A percentile compares a stretch with the other conserved stretches of the same genome.
Evolutionary conservation across 371 early-diverging fungal genomes (phyloP).

Genomic region (Actinomortierella wolfii): DNA sequence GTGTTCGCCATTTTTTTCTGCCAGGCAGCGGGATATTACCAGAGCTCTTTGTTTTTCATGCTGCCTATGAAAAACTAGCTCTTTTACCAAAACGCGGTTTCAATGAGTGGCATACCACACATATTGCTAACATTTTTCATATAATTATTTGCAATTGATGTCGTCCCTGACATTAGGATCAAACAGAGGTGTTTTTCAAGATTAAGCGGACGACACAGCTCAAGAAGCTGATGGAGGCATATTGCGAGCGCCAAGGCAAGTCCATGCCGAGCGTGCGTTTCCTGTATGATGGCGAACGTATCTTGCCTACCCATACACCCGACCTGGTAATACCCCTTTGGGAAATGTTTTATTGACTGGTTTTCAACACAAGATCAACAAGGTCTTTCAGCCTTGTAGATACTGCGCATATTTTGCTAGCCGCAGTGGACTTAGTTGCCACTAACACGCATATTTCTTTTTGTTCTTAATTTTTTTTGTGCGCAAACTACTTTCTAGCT

Average conservation of each 20-base stretch:
- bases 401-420: too few species aligned
- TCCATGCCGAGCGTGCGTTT: conserved; percentile 79
- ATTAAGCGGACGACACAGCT: conserved; percentile 90
- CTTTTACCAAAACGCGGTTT: too few species aligned
- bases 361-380: not conserved
- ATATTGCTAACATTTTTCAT: conserved; percentile 17
- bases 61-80: too few species aligned
- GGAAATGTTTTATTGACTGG: too few species aligned
- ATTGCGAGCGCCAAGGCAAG: conserved; percentile 84
- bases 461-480: conserved; percentile 8
- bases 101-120: too few species aligned
- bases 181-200: conserved; percentile 88
- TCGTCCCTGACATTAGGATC: conserved; percentile 55
- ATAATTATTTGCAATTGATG: not conserved
- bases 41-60: too few species aligned
- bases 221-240: conserved; percentile 92
- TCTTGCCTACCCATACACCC: conserved; percentile 80
- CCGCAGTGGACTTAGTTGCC: not conserved
- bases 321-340: conserved; percentile 61
- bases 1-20: too few species aligned
- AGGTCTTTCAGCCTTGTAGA: too few species aligned
- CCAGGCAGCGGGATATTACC: too few species aligned
- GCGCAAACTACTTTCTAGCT: conserved; percentile 56
- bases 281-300: conserved; percentile 86
- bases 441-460: not conserved